Percentiles rank a stretch among this genome's conserved stretches.
phyloP scores from a whole-genome alignment of 202 grass and related monocot species.

The Saccharum hybrid region DNA sequence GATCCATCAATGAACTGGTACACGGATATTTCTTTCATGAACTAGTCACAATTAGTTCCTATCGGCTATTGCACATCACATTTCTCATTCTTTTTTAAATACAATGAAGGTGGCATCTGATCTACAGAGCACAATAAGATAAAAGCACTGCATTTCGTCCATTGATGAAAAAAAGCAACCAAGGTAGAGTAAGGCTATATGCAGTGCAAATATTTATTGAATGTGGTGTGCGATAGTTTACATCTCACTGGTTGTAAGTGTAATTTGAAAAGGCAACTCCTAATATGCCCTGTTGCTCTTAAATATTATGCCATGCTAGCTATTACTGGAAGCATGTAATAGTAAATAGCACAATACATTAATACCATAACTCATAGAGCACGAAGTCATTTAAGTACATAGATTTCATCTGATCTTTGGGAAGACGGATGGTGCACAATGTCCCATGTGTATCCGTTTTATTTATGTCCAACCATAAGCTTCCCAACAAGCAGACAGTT shows the following conservation, averaged over 20 bases:
- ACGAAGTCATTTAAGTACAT: neutral
- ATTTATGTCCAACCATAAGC: neutral
- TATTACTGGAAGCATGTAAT: slow-evolving; percentile 1
- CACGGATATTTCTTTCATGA: neutral
- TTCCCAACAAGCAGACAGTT: neutral
- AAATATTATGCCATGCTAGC: slow-evolving; percentile 1
- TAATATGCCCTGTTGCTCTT: neutral
- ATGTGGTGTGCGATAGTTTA: neutral
- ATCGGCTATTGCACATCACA: slow-evolving; percentile 11
- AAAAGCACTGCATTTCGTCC: slow-evolving; percentile 5
- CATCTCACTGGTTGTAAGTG: slow-evolving; percentile 11
- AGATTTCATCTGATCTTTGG: neutral
- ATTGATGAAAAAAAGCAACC: slow-evolving; percentile 16
- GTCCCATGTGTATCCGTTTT: neutral
- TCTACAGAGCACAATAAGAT: neutral
- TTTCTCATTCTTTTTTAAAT: neutral
- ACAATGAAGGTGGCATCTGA: neutral
- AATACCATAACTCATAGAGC: neutral
- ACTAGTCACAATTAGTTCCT: slow-evolving; percentile 8
- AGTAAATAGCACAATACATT: neutral
- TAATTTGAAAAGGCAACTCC: slow-evolving; percentile 26
- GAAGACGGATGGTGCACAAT: neutral
- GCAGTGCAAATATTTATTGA: neutral
- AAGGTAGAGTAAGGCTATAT: slow-evolving; percentile 1
- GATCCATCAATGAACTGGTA: neutral